Percentiles rank a stretch among this genome's conserved stretches.
phyloP scores from a whole-genome alignment of 768 basidiomycete genomes.

The Lactarius hatsudake region DNA sequence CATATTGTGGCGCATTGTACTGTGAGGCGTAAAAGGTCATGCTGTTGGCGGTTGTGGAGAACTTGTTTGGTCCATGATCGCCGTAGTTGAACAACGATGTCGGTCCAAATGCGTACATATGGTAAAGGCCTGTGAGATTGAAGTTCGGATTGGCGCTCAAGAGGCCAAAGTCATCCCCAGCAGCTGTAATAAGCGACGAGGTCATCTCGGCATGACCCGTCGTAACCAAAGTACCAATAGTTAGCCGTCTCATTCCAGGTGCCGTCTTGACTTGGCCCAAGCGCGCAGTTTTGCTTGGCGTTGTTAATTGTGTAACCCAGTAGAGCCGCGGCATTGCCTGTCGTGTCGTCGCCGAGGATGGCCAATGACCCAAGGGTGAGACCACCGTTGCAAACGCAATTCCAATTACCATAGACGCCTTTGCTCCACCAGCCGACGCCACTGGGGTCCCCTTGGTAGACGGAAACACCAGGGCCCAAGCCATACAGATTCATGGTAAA shows the following conservation, averaged over 20 bases:
- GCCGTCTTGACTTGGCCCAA: constrained; percentile 64
- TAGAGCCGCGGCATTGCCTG: constrained; percentile 64
- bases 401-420: constrained; percentile 89
- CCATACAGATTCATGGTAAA: constrained; percentile 76
- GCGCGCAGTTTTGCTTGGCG: constrained; percentile 73
- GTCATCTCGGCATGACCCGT: constrained; percentile 89
- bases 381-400: constrained; percentile 93
- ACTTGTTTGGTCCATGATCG: constrained; percentile 94
- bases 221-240: constrained; percentile 92
- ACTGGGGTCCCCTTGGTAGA: constrained; percentile 42
- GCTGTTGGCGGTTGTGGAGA: constrained; percentile 85
- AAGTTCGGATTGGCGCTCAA: constrained; percentile 68
- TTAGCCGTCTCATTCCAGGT: constrained; percentile 93
- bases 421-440: constrained; percentile 77
- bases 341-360: constrained; percentile 79
- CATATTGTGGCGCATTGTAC: constrained; percentile 69
- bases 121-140: constrained; percentile 73
- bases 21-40: constrained; percentile 74
- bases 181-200: constrained; percentile 77
- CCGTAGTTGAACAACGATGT: constrained; percentile 85
- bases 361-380: constrained; percentile 88
- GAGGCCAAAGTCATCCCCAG: constrained; percentile 78
- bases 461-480: constrained; percentile 59
- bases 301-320: constrained; percentile 69
- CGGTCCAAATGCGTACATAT: constrained; percentile 83